A percentile compares a stretch with the other conserved stretches of the same genome.
Evolutionary conservation across 1,284 basidiomycete species (phyloP).

Genomic region (Austroboletus niveus): DNA sequence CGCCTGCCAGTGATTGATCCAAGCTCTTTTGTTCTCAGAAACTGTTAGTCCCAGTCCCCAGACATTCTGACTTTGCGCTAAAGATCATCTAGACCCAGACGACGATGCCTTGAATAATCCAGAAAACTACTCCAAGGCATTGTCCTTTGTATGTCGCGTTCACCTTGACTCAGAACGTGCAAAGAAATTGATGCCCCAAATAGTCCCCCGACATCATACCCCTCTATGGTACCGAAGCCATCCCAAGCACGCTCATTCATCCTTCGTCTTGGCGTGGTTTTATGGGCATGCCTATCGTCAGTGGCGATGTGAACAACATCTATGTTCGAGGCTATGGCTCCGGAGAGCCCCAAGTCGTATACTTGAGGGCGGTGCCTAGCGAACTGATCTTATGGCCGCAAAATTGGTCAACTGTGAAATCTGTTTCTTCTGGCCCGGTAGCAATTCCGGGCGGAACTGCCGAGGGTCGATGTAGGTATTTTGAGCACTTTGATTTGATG

Average conservation of each 20-base stretch:
- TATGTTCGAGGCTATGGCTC: constrained; percentile 12
- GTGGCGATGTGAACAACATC: constrained; percentile 11
- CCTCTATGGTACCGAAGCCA: constrained; percentile 2
- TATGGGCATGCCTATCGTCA: constrained; percentile 9
- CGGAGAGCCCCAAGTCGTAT: constrained; percentile 9
- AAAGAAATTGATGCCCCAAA: not conserved
- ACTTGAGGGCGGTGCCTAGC: constrained; percentile 9
- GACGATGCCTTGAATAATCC: not conserved
- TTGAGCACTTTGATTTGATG: not conserved
- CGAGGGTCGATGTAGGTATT: constrained; percentile 4
- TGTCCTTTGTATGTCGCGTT: constrained; percentile 7
- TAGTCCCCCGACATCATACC: constrained; percentile 16
- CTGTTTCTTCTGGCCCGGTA: constrained; percentile 2
- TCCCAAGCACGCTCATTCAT: constrained; percentile 1
- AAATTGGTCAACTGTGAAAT: not conserved
- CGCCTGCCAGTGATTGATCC: too few species aligned
- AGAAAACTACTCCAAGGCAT: constrained; percentile 7
- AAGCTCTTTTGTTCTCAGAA: too few species aligned
- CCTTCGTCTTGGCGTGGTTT: constrained; percentile 10
- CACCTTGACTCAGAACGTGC: not conserved
- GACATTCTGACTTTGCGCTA: too few species aligned
- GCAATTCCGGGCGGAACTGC: not conserved
- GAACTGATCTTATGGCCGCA: constrained; percentile 15
- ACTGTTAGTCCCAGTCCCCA: too few species aligned
- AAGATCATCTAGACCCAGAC: too few species aligned